These are phyloP conservation scores for Botrytis fabae DNA, from an alignment of 2,329 filamentous ascomycete genomes.

Conservation along the genomic window DNA sequence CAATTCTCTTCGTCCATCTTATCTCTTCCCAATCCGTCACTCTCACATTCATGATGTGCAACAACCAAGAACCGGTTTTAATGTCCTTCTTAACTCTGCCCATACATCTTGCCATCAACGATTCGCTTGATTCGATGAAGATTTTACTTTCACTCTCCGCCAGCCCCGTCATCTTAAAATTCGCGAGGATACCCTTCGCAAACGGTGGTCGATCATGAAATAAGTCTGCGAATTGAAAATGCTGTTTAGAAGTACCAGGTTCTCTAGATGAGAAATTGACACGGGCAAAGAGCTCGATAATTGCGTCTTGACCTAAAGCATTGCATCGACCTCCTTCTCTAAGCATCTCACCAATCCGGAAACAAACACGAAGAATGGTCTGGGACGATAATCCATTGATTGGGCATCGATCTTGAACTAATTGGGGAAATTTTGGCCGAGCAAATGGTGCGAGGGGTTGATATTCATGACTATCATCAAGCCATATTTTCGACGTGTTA, in stretches of 20 bases:
- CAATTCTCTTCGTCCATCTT: constrained; percentile 50
- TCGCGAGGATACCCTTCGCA: constrained; percentile 48
- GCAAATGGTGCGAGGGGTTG: constrained; percentile 47
- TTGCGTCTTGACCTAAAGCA: constrained; percentile 50
- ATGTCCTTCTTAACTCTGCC: constrained; percentile 49
- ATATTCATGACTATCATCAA: constrained; percentile 38
- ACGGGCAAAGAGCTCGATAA: constrained; percentile 66
- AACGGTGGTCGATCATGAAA: constrained; percentile 60
- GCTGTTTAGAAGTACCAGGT: constrained; percentile 51
- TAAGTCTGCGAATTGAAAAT: constrained; percentile 64
- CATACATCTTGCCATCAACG: constrained; percentile 49
- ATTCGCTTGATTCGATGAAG: constrained; percentile 43
- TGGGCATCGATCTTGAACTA: constrained; percentile 52
- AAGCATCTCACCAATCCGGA: constrained; percentile 62
- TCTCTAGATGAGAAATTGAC: constrained; percentile 60
- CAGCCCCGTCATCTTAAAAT: constrained; percentile 48
- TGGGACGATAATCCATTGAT: constrained; percentile 53
- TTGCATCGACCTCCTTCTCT: constrained; percentile 48
- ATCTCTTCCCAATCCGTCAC: constrained; percentile 55
- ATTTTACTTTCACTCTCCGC: constrained; percentile 49
- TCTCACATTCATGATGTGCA: constrained; percentile 53
- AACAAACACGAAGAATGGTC: constrained; percentile 57
- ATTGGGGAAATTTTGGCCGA: constrained; percentile 52
- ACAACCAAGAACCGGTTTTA: constrained; percentile 43
- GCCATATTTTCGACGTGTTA: not conserved